These are phyloP conservation scores for Polyporus tsugae DNA, from an alignment of 1,284 basidiomycete genomes.

Conservation along the genomic window DNA sequence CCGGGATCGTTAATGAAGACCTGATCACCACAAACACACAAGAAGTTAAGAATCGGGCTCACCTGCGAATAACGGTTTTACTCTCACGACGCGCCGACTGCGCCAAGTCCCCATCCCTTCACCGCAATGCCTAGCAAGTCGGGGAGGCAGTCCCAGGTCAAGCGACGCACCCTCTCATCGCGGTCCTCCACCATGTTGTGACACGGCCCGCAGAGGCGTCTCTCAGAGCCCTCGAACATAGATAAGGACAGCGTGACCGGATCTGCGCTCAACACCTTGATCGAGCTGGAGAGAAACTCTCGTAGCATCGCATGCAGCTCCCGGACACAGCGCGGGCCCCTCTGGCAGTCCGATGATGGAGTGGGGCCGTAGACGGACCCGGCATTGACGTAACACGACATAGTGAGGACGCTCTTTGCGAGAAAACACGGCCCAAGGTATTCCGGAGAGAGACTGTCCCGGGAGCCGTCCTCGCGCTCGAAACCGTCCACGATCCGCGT, in stretches of 20 bases:
- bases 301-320: conserved; percentile 1
- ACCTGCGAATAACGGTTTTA: no score
- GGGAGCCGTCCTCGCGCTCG: conserved; percentile 19
- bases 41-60: no score
- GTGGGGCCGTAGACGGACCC: no score
- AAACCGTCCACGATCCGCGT: neutral
- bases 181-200: neutral
- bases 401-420: conserved; percentile 31
- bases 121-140: neutral
- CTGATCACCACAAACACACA: no score
- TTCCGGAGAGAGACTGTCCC: conserved; percentile 10
- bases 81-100: no score
- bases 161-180: neutral
- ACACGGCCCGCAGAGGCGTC: neutral
- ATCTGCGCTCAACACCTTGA: neutral
- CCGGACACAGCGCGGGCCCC: neutral
- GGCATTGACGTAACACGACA: conserved; percentile 11
- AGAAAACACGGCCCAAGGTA: conserved; percentile 15
- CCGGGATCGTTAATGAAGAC: no score
- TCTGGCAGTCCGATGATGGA: no score
- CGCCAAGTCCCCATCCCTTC: neutral
- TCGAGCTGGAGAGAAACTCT: neutral
- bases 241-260: neutral
- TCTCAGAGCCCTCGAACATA: neutral
- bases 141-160: neutral